These are phyloP conservation scores for Salix purpurea DNA, from an alignment of 345 rosid species.

Conservation along the genomic window DNA sequence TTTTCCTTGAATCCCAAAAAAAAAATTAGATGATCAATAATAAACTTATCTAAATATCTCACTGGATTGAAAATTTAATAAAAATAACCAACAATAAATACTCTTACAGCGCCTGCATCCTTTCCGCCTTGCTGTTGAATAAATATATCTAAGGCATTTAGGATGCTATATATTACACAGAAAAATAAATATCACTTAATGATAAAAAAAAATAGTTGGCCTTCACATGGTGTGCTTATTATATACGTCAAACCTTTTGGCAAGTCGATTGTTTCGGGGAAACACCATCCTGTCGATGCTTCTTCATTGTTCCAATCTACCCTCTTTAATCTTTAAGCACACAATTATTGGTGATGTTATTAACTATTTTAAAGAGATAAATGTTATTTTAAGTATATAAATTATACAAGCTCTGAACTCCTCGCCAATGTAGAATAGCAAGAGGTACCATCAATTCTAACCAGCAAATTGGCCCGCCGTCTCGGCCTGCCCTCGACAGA, in stretches of 20 bases:
- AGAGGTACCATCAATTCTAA: too few species aligned
- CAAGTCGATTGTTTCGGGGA: constrained; percentile 23
- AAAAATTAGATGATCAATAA: too few species aligned
- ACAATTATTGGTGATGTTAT: not conserved
- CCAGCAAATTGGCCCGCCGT: not conserved
- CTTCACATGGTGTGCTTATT: constrained; percentile 56
- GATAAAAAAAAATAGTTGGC: constrained; percentile 36
- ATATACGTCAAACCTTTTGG: constrained; percentile 5
- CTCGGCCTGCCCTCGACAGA: not conserved
- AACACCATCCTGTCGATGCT: constrained; percentile 15
- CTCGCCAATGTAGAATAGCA: too few species aligned
- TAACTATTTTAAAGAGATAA: too few species aligned
- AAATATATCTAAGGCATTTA: not conserved
- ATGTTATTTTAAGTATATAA: too few species aligned
- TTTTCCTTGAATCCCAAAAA: too few species aligned
- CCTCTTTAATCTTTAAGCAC: not conserved
- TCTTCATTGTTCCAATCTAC: not conserved
- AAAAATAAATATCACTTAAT: not conserved
- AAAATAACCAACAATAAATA: too few species aligned
- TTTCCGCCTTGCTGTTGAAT: not conserved
- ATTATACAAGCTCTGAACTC: too few species aligned
- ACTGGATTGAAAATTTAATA: too few species aligned
- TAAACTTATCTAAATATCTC: too few species aligned
- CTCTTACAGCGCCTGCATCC: not conserved
- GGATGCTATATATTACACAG: not conserved